Percentiles rank a stretch among this genome's conserved stretches.
Evolutionary conservation across 2,329 filamentous ascomycete species (phyloP).

Genomic region (Tolypocladium endophyticum): DNA sequence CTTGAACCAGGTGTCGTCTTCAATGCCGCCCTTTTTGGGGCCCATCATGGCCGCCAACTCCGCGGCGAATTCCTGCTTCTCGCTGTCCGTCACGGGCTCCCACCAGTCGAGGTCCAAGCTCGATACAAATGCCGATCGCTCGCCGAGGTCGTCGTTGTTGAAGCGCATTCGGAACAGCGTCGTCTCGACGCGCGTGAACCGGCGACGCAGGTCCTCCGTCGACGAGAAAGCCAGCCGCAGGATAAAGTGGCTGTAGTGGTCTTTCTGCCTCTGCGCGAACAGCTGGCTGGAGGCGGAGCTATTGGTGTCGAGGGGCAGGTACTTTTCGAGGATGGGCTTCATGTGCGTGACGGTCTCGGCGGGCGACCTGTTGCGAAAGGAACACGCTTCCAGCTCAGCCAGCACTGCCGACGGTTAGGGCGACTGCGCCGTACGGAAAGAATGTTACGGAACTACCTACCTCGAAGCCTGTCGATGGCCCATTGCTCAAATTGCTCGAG

Average conservation of each 20-base stretch:
- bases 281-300: conserved; percentile 51
- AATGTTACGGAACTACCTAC: conserved; percentile 31
- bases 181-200: conserved; percentile 79
- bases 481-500: conserved; percentile 98
- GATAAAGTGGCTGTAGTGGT: conserved; percentile 98
- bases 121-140: conserved; percentile 67
- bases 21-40: conserved; percentile 29
- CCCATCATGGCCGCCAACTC: conserved; percentile 45
- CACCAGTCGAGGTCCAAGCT: conserved; percentile 80
- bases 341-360: conserved; percentile 77
- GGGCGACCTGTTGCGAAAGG: conserved; percentile 82
- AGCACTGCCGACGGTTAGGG: conserved; percentile 46
- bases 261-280: conserved; percentile 71
- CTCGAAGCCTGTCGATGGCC: conserved; percentile 84
- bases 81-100: conserved; percentile 70
- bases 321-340: conserved; percentile 77
- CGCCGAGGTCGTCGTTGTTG: conserved; percentile 61
- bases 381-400: conserved; percentile 84
- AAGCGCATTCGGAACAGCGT: conserved; percentile 81
- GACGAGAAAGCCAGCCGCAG: conserved; percentile 84
- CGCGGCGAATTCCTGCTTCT: conserved; percentile 54
- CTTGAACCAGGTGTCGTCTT: conserved; percentile 90
- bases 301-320: conserved; percentile 70
- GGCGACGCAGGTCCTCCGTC: conserved; percentile 78
- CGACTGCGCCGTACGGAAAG: neutral